Conservation (phyloP, 192 early-diverging fungal species). For the Linnemannia schmuckeri region DNA sequence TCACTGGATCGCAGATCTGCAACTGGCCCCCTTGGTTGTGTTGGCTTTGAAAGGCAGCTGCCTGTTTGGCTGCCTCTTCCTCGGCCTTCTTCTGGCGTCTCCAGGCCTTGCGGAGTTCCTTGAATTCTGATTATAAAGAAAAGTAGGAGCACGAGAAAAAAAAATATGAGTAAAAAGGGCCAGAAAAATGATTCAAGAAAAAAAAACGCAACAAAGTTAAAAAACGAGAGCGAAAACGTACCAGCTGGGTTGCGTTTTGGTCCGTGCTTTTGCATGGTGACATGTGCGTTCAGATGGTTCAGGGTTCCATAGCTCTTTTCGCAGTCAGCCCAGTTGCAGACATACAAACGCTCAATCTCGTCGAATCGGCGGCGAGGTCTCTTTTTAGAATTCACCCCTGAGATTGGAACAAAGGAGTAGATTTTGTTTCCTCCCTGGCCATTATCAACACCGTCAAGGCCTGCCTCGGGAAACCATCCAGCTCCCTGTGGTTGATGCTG, state of each 20-base stretch:
- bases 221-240: slow-evolving; percentile 13
- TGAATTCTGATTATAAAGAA: slow-evolving; percentile 62
- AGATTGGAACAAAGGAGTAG: slow-evolving; percentile 69
- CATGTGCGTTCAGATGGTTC: slow-evolving; percentile 78
- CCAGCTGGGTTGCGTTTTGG: slow-evolving; percentile 66
- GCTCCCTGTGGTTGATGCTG: slow-evolving; percentile 15
- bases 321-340: slow-evolving; percentile 69
- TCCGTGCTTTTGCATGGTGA: slow-evolving; percentile 77
- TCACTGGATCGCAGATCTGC: slow-evolving; percentile 41
- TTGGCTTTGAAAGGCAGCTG: slow-evolving; percentile 27
- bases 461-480: slow-evolving; percentile 6
- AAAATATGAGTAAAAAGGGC: background rate
- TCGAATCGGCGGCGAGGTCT: slow-evolving; percentile 71
- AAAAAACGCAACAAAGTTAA: background rate
- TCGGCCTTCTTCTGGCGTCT: slow-evolving; percentile 69
- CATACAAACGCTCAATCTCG: slow-evolving; percentile 75
- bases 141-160: background rate
- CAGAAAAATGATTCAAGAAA: background rate
- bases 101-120: slow-evolving; percentile 71
- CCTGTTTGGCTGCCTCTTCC: slow-evolving; percentile 55
- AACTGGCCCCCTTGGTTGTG: slow-evolving; percentile 24
- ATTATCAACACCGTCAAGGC: background rate
- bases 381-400: slow-evolving; percentile 69
- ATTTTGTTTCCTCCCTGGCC: slow-evolving; percentile 49
- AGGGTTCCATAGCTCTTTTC: slow-evolving; percentile 75